These are phyloP conservation scores for Penicillium expansum DNA, from an alignment of 2,329 filamentous ascomycete species.

Conservation along the genomic window DNA sequence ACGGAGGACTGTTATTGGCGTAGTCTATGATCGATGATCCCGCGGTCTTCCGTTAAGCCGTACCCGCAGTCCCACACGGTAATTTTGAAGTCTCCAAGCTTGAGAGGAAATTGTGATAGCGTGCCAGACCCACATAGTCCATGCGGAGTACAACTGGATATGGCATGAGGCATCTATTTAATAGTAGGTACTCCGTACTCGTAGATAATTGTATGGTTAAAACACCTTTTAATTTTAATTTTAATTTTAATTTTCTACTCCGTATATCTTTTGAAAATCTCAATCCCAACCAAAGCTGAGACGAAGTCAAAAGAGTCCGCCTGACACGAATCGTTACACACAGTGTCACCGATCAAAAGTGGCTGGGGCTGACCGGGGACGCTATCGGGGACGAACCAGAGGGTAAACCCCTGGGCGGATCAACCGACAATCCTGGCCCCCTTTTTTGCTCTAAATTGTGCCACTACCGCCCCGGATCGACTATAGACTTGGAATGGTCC, in stretches of 20 bases:
- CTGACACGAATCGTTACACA: constrained; percentile 1
- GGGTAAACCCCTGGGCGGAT: constrained; percentile 33
- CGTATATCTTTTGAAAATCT: background rate
- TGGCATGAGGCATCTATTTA: no score
- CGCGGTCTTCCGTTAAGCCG: constrained; percentile 20
- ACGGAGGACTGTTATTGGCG: constrained; percentile 3
- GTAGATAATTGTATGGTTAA: no score
- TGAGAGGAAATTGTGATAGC: constrained; percentile 3
- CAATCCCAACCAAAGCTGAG: constrained; percentile 3
- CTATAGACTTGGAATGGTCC: constrained; percentile 13
- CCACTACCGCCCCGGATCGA: constrained; percentile 30
- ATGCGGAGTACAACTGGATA: background rate
- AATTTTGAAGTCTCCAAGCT: constrained; percentile 1
- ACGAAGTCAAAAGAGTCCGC: background rate
- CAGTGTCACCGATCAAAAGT: background rate
- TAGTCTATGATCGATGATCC: constrained; percentile 22
- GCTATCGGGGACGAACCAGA: constrained; percentile 7
- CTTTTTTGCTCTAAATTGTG: constrained; percentile 17
- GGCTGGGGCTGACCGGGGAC: constrained; percentile 2
- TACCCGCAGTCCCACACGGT: constrained; percentile 21
- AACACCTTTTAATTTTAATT: background rate
- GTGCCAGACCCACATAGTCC: constrained; percentile 8
- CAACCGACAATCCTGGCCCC: constrained; percentile 22
- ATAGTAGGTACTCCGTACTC: no score
- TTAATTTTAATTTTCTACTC: no score